Evolutionary conservation across 805 yeast species (phyloP).

Genomic region (Wickerhamomyces sydowiorum): DNA sequence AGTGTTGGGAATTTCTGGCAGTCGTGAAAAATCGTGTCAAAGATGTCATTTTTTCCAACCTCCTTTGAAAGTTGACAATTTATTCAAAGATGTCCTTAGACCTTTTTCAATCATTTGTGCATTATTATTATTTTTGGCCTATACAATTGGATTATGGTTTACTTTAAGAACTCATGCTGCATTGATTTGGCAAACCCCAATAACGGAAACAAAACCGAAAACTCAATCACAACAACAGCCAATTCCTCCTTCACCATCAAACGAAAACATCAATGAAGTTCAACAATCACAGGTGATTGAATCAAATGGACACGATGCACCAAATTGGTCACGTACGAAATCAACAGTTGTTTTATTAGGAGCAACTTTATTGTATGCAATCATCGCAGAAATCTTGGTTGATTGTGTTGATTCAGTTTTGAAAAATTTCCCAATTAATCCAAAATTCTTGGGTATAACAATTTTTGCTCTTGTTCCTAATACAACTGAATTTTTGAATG

Average conservation of each 20-base stretch:
- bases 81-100: conserved; percentile 62
- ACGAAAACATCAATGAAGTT: conserved; percentile 6
- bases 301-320: conserved; percentile 81
- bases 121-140: conserved; percentile 71
- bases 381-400: conserved; percentile 91
- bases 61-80: conserved; percentile 58
- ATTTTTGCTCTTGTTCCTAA: conserved; percentile 95
- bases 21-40: conserved; percentile 41
- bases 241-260: conserved; percentile 5
- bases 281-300: conserved; percentile 8
- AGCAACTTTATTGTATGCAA: conserved; percentile 84
- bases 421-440: conserved; percentile 71
- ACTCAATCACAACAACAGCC: conserved; percentile 5
- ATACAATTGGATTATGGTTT: conserved; percentile 84
- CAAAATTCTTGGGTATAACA: conserved; percentile 88
- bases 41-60: conserved; percentile 78
- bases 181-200: conserved; percentile 82
- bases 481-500: conserved; percentile 94
- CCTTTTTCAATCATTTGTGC: conserved; percentile 86
- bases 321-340: conserved; percentile 89
- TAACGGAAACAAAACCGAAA: conserved; percentile 24
- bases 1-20: conserved; percentile 7
- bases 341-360: conserved; percentile 76
- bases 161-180: conserved; percentile 96
- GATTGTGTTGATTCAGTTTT: conserved; percentile 89